Base-by-base conservation (phyloP, 345 rosid genomes). In the Kernera saxatilis region DNA sequence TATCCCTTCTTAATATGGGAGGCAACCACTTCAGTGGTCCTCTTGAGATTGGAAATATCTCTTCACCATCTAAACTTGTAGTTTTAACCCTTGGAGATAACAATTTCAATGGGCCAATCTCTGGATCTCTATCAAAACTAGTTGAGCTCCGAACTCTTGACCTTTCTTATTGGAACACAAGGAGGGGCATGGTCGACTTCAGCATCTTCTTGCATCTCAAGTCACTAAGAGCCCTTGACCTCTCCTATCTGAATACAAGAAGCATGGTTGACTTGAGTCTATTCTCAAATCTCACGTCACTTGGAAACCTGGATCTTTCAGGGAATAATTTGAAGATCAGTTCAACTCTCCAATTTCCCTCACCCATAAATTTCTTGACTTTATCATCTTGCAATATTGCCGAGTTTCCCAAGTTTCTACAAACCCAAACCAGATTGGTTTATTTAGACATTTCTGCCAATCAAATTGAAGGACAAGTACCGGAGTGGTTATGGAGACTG, bases 81-180 rank as follows among this genome's bases (percentile, higher is more conserved):
- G 0, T 0, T 7, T 56, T 73, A 21, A 13, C 4, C 9, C 60
- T 73, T 48, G 6, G 12, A 45, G 71, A 64, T 11, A 84, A 78
- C 51, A 69, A 63, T 21, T 77, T 82, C 8, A 49, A 7, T 5
- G 80, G 81, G 2, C 76, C 26, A 5, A 78, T 78, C 15, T 79
- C 77, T 0, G 0, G 15, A 0, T 80, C 76, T 29, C 9, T 71
- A 50, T 51, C 41, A 5, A 71, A 71, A 32, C 62, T 71, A 37
- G 29, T 30, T 0, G 18, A 10, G 0, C 69, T 71, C 6, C 6
- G 0, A 4, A 45, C 0, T 3, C 71, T 63, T 44, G 65, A 64
- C 12, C 56, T 63, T 3, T 43, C 71, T 17, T 44, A 4, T 0
- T 72, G 77, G 70, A 54, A 64, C 39, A 72, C 64, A 4, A 10